These are phyloP conservation scores for Talaromyces funiculosus DNA, from an alignment of 2,329 filamentous ascomycete species.

Conservation along the genomic window DNA sequence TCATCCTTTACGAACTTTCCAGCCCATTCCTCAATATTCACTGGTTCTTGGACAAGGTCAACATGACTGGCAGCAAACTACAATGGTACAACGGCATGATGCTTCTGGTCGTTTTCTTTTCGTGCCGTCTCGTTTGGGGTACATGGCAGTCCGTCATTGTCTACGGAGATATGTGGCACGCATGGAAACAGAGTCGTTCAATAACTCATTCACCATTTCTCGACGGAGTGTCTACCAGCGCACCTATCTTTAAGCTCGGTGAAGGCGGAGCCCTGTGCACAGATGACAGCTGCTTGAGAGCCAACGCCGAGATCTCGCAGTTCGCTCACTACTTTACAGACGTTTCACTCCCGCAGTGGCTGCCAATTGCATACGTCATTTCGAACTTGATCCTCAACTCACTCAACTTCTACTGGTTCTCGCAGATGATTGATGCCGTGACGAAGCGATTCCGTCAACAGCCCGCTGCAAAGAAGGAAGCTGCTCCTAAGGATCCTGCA, in stretches of 20 bases:
- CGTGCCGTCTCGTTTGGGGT: conserved; percentile 58
- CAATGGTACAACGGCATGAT: conserved; percentile 61
- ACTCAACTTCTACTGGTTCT: conserved; percentile 62
- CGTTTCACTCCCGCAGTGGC: conserved; percentile 50
- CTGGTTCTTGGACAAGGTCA: conserved; percentile 65
- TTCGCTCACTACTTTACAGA: conserved; percentile 38
- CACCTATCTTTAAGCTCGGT: conserved; percentile 30
- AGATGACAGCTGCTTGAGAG: conserved; percentile 34
- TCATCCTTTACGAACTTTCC: conserved; percentile 64
- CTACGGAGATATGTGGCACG: conserved; percentile 55
- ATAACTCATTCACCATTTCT: conserved; percentile 25
- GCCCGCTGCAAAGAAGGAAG: conserved; percentile 23
- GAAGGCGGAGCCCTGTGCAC: conserved; percentile 31
- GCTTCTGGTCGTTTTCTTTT: conserved; percentile 56
- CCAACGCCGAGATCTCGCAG: conserved; percentile 44
- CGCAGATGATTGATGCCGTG: conserved; percentile 62
- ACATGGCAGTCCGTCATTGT: conserved; percentile 54
- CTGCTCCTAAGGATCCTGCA: conserved; percentile 25
- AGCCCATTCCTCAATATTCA: conserved; percentile 63
- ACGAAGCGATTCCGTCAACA: conserved; percentile 53
- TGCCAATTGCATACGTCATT: conserved; percentile 53
- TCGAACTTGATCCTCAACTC: conserved; percentile 57
- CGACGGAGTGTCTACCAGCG: conserved; percentile 27
- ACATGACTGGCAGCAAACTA: conserved; percentile 55
- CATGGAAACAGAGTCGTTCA: conserved; percentile 40